Conservation (phyloP, 2,329 filamentous ascomycete species). For the Gaeumannomyces sp. region DNA sequence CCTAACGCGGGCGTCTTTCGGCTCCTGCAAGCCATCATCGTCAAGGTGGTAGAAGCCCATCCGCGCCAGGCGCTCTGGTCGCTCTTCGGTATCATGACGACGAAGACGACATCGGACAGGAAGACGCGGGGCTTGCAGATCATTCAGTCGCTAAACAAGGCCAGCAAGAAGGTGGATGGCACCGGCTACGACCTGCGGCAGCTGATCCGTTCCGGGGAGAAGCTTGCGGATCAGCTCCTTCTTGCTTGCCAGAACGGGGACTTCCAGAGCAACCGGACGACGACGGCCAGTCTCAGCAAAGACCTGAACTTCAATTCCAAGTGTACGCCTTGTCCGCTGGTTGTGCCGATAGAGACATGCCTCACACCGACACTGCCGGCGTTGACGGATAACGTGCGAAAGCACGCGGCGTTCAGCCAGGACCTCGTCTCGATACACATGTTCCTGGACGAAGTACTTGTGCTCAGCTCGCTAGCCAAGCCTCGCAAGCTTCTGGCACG, state of each 20-base stretch:
- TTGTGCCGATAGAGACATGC: conserved; percentile 82
- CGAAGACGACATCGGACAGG: conserved; percentile 58
- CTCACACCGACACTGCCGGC: conserved; percentile 77
- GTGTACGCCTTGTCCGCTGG: conserved; percentile 73
- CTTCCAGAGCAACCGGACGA: conserved; percentile 63
- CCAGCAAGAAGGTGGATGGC: conserved; percentile 45
- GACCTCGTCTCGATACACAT: conserved; percentile 76
- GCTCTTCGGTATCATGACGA: conserved; percentile 78
- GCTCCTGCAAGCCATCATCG: conserved; percentile 70
- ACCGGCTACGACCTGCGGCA: conserved; percentile 55
- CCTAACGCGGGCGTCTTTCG: conserved; percentile 72
- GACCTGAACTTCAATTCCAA: conserved; percentile 82
- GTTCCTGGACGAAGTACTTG: conserved; percentile 82
- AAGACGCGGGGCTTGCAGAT: conserved; percentile 46
- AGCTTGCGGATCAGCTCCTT: conserved; percentile 75
- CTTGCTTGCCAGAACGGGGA: conserved; percentile 70
- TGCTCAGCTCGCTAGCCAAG: conserved; percentile 86
- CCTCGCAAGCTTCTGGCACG: conserved; percentile 83
- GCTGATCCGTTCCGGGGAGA: conserved; percentile 73
- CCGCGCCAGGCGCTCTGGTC: conserved; percentile 91
- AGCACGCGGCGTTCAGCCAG: conserved; percentile 80
- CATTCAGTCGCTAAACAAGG: conserved; percentile 40
- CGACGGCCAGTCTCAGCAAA: conserved; percentile 64
- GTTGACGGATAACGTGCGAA: conserved; percentile 62
- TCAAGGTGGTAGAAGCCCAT: conserved; percentile 79